Evolutionary conservation across 2,329 filamentous ascomycete species (phyloP).

Genomic region (Arthrobotrys sinensis): DNA sequence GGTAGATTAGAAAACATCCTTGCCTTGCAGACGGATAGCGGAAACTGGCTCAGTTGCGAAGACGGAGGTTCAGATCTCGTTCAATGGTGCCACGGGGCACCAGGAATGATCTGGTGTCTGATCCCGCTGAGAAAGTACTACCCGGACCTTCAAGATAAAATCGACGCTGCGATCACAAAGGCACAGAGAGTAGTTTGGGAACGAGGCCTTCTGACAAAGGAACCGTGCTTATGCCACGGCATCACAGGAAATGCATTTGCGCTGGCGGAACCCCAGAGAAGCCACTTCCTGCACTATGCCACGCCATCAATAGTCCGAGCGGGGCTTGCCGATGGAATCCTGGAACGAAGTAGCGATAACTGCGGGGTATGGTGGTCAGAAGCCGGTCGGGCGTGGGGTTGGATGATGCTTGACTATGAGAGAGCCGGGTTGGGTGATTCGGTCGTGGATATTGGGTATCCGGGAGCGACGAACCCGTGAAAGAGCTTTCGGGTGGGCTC

Average conservation of each 20-base stretch:
- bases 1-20: constrained; percentile 73
- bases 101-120: constrained; percentile 76
- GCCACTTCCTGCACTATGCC: constrained; percentile 75
- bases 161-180: constrained; percentile 72
- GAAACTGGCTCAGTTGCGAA: constrained; percentile 76
- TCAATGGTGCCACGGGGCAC: constrained; percentile 79
- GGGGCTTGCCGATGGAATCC: constrained; percentile 71
- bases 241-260: constrained; percentile 76
- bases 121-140: constrained; percentile 73
- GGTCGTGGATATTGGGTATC: constrained; percentile 53
- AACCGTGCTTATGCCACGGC: constrained; percentile 78
- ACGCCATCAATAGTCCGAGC: constrained; percentile 73
- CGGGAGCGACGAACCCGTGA: constrained; percentile 56
- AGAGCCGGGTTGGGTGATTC: constrained; percentile 37
- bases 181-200: constrained; percentile 73
- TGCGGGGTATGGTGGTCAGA: constrained; percentile 71
- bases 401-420: constrained; percentile 66
- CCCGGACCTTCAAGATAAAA: constrained; percentile 71
- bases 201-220: constrained; percentile 75
- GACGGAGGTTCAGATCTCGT: constrained; percentile 71
- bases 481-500: background rate
- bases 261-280: constrained; percentile 66
- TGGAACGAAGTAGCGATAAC: constrained; percentile 71
- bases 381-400: constrained; percentile 70
- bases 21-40: constrained; percentile 74